Conservation (phyloP, 805 yeast genomes). For the Lipomyces starkeyi region DNA sequence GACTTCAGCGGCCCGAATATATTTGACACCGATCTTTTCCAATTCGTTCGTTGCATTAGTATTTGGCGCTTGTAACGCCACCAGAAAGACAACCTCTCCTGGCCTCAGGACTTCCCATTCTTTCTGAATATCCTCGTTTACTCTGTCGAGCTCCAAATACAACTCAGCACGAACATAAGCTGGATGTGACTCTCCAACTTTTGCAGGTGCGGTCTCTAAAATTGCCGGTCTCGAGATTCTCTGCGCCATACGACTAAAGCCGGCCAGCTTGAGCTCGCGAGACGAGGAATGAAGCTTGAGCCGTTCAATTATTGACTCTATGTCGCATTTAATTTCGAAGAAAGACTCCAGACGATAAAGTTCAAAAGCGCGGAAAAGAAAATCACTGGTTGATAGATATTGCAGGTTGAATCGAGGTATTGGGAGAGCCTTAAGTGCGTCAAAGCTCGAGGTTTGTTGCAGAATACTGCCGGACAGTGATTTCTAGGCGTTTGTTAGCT, state of each 20-base stretch:
- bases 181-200: constrained; percentile 41
- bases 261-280: constrained; percentile 30
- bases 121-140: constrained; percentile 18
- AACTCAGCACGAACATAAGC: constrained; percentile 42
- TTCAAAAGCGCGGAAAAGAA: constrained; percentile 40
- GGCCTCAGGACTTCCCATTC: constrained; percentile 44
- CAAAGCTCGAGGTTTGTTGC: constrained; percentile 19
- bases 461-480: constrained; percentile 19
- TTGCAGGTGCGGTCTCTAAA: constrained; percentile 39
- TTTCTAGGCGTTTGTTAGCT: constrained; percentile 1
- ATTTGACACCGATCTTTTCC: constrained; percentile 39
- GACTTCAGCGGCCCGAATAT: constrained; percentile 41
- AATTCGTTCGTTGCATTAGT: constrained; percentile 18
- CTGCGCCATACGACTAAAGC: constrained; percentile 41
- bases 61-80: constrained; percentile 36
- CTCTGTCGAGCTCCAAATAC: constrained; percentile 36
- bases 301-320: constrained; percentile 38
- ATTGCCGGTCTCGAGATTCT: constrained; percentile 34
- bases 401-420: constrained; percentile 42
- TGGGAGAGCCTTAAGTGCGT: constrained; percentile 30
- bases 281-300: constrained; percentile 32
- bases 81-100: constrained; percentile 42
- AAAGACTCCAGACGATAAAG: constrained; percentile 39
- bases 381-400: constrained; percentile 44
- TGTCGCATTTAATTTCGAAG: constrained; percentile 38